Evolutionary conservation across 257 asterid species (phyloP).

Genomic region (Paraleonurus japonicus): DNA sequence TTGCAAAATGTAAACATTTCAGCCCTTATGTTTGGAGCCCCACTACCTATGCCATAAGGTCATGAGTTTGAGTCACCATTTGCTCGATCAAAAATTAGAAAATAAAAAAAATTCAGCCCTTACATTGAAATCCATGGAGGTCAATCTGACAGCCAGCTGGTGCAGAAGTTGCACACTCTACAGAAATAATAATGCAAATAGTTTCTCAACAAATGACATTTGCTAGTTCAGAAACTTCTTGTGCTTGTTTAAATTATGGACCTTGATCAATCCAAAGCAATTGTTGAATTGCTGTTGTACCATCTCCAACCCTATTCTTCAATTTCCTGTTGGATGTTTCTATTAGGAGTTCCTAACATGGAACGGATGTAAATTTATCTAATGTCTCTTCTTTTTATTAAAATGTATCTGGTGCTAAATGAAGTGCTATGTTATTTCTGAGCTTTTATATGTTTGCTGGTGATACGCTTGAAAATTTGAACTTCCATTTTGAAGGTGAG

Average conservation of each 20-base stretch:
- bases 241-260: slow-evolving; percentile 4
- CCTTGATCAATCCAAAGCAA: not conserved
- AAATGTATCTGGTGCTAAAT: not conserved
- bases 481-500: slow-evolving; percentile 67
- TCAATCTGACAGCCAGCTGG: slow-evolving; percentile 18
- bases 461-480: slow-evolving; percentile 1
- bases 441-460: not conserved
- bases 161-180: not conserved
- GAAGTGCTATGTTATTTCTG: slow-evolving; percentile 16
- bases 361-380: slow-evolving; percentile 1
- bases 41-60: too few relatives aligned
- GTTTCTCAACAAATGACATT: slow-evolving; percentile 12
- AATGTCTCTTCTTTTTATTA: not conserved
- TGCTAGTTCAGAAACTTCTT: not conserved
- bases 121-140: slow-evolving; percentile 4
- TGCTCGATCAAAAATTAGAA: too few relatives aligned
- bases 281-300: not conserved
- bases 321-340: slow-evolving; percentile 1
- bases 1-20: slow-evolving; percentile 1
- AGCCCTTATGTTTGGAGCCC: not conserved
- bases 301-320: not conserved
- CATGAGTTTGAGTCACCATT: too few relatives aligned
- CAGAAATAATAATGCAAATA: not conserved
- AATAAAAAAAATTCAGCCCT: too few relatives aligned
- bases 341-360: slow-evolving; percentile 5